phyloP scores from a whole-genome alignment of 805 yeast species.

The Candida chauliodis region DNA sequence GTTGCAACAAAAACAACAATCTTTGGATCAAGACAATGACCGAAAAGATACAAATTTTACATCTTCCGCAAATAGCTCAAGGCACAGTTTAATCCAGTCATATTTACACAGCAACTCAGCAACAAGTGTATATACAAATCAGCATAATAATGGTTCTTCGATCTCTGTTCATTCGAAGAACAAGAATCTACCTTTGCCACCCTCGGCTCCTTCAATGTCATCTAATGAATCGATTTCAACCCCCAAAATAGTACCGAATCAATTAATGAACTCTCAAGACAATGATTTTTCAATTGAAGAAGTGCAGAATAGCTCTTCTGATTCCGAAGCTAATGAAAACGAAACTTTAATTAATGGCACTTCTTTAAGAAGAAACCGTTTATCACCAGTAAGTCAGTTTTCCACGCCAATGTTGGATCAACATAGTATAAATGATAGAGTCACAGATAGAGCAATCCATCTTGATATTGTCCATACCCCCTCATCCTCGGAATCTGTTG shows the following conservation, averaged over 20 bases:
- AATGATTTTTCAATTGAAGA: conserved; percentile 38
- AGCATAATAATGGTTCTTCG: conserved; percentile 5
- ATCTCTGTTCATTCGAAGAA: conserved; percentile 10
- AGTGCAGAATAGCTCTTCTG: conserved; percentile 29
- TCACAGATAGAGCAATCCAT: not conserved
- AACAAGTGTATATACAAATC: not conserved
- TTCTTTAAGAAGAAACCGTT: conserved; percentile 8
- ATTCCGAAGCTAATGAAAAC: conserved; percentile 24
- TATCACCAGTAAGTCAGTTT: conserved; percentile 1
- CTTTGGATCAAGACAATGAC: conserved; percentile 3
- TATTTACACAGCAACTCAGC: conserved; percentile 5
- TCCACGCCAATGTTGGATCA: conserved; percentile 6
- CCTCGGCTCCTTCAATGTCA: conserved; percentile 2
- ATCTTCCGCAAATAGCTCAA: conserved; percentile 7
- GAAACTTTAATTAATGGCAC: conserved; percentile 9
- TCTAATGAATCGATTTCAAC: not conserved
- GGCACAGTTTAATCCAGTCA: conserved; percentile 9
- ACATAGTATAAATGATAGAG: not conserved
- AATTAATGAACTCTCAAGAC: conserved; percentile 7
- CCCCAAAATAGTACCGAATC: not conserved
- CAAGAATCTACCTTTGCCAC: conserved; percentile 16
- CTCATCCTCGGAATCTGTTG: not conserved
- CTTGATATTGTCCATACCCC: conserved; percentile 8
- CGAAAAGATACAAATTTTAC: not conserved
- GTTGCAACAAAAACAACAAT: conserved; percentile 13